Evolutionary conservation across 2,329 filamentous ascomycete species (phyloP), one percentile per base, ranked within the genome.

Genomic region (Knufia petricola): DNA sequence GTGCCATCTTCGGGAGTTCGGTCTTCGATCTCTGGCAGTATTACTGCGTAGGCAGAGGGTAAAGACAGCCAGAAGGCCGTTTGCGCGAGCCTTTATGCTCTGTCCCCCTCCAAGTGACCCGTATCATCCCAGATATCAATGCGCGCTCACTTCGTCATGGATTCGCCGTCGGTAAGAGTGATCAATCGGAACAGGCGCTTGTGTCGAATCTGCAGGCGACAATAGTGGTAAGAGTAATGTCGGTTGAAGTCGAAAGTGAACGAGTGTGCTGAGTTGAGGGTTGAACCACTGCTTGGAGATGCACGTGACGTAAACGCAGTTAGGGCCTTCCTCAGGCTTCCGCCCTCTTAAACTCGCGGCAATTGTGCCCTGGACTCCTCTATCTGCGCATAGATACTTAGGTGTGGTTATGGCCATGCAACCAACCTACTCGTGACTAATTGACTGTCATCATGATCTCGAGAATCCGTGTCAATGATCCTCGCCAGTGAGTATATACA

Each of bases 11-110:
- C 37, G 30, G n/a, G 17, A 50, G 50, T 47, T 52, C 40, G 47
- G 21, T 42, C 46, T 32, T 24, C 19, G 15, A 19, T 12, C n/a
- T n/a, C n/a, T n/a, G n/a, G 20, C 39, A 26, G 23, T 46, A 30
- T 36, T 46, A 46, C 42, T 30, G 30, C 9, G 20, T 15, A 9
- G 28, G 42, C 31, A 46, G 31, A 36, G 10, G 31, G n/a, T 10
- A 20, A 3, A 32, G 42, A 15, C 28, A 19, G 23, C 44, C 13
- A 26, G 20, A 19, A 46, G 44, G 41, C 37, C 49, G 51, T 52
- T 48, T 50, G 51, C 53, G 55, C 55, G 55, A 49, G 47, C 40
- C 39, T 43, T 38, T 40, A 54, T 54, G 53, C 55, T 51, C 51
- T 49, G 48, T 46, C 24, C 48, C 28, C 34, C 44, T 39, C 32